Conservation (phyloP, 164 flowering plant species). For the Vitis riparia region DNA sequence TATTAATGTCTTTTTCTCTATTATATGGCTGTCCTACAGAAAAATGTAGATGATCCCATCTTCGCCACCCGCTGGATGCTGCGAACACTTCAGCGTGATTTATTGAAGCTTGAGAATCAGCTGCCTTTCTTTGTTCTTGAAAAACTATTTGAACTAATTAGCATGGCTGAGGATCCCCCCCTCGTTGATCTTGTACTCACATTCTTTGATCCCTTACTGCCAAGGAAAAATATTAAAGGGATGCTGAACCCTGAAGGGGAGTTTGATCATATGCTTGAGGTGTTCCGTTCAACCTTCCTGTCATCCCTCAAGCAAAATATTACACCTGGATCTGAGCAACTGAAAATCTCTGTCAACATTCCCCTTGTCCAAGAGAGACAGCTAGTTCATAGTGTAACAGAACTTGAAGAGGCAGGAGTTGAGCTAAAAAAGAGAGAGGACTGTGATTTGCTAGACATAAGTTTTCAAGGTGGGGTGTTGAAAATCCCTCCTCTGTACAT, state of each 20-base stretch:
- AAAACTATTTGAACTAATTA: conserved; percentile 16
- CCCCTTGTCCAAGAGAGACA: conserved; percentile 15
- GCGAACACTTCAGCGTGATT: conserved; percentile 25
- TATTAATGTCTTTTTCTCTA: neutral
- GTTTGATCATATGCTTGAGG: conserved; percentile 23
- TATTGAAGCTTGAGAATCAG: conserved; percentile 39
- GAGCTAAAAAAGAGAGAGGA: conserved; percentile 5
- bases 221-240: neutral
- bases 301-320: conserved; percentile 6
- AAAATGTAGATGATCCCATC: conserved; percentile 18
- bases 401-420: conserved; percentile 31
- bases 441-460: conserved; percentile 23
- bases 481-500: conserved; percentile 29
- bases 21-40: conserved; percentile 1
- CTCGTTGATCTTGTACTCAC: conserved; percentile 18
- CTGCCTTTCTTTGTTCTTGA: conserved; percentile 33
- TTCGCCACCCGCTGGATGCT: conserved; percentile 33
- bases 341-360: neutral
- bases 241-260: neutral
- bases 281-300: conserved; percentile 25
- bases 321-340: neutral
- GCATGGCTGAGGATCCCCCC: conserved; percentile 4
- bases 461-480: conserved; percentile 15
- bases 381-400: conserved; percentile 16
- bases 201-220: conserved; percentile 30